These are phyloP conservation scores for Leccinum pellstonianum DNA, from an alignment of 768 basidiomycete genomes.

Conservation along the genomic window DNA sequence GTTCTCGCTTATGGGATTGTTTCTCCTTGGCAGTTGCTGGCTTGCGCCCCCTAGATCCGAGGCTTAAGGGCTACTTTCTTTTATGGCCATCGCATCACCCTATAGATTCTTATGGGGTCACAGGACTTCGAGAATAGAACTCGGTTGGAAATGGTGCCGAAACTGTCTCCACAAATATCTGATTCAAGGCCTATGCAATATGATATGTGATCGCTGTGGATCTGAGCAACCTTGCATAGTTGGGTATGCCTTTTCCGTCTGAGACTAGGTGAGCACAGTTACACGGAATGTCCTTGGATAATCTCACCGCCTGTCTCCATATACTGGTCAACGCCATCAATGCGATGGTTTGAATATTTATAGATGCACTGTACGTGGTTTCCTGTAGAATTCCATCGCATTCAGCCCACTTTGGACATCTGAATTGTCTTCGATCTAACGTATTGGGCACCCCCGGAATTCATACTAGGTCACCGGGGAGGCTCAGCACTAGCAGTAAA, in stretches of 20 bases:
- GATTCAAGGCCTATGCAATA: not conserved
- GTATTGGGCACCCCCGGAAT: not conserved
- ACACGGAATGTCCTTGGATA: not conserved
- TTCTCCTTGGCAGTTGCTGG: not conserved
- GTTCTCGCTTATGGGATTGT: not conserved
- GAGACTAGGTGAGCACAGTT: not conserved
- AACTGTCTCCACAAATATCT: not conserved
- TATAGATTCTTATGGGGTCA: not conserved
- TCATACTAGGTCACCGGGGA: not conserved
- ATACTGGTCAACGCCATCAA: not conserved
- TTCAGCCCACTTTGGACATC: slow-evolving; percentile 2
- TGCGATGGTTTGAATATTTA: not conserved
- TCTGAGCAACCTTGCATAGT: not conserved
- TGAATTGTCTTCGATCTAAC: not conserved
- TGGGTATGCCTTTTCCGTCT: not conserved
- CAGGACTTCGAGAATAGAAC: not conserved
- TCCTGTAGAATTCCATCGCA: not conserved
- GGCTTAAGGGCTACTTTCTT: not conserved
- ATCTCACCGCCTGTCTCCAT: not conserved
- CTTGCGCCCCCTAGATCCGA: not conserved
- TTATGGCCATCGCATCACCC: not conserved
- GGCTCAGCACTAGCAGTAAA: not conserved
- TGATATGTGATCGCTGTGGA: not conserved
- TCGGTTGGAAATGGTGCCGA: not conserved
- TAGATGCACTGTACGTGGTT: not conserved